phyloP scores from a whole-genome alignment of 2,329 filamentous ascomycete genomes.

The Periconia digitata region DNA sequence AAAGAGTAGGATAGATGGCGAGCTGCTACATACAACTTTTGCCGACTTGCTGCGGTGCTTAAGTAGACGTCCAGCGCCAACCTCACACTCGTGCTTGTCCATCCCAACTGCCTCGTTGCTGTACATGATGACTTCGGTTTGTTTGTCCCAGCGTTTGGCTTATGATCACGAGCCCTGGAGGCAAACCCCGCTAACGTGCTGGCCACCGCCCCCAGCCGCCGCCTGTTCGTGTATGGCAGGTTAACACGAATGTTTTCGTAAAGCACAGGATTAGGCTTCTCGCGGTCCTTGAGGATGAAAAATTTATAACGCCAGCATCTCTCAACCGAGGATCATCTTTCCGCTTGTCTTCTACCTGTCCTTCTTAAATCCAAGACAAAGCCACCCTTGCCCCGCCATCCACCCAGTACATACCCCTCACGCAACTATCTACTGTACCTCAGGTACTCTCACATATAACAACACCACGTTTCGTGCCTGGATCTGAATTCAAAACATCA shows the following conservation, averaged over 20 bases:
- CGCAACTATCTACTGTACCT: too few relatives aligned
- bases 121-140: background rate
- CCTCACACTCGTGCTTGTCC: background rate
- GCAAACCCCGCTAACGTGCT: background rate
- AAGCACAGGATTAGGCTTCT: slow-evolving; percentile 16
- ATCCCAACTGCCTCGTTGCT: background rate
- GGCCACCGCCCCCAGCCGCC: slow-evolving; percentile 7
- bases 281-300: slow-evolving; percentile 5
- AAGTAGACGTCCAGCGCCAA: background rate
- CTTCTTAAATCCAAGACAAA: slow-evolving; percentile 2
- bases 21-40: slow-evolving; percentile 1
- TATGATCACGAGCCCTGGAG: slow-evolving; percentile 2
- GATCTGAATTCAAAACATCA: slow-evolving; percentile 7
- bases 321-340: background rate
- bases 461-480: background rate
- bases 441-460: too few relatives aligned
- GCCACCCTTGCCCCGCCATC: slow-evolving; percentile 5
- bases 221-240: slow-evolving; percentile 11
- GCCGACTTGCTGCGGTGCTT: background rate
- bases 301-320: slow-evolving; percentile 4
- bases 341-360: background rate
- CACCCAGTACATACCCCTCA: slow-evolving; percentile 3
- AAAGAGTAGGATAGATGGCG: slow-evolving; percentile 2
- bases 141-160: background rate
- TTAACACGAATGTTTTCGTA: slow-evolving; percentile 12